phyloP scores from a whole-genome alignment of 352 stramenopile species.

The Globisporangium sylvaticum region DNA sequence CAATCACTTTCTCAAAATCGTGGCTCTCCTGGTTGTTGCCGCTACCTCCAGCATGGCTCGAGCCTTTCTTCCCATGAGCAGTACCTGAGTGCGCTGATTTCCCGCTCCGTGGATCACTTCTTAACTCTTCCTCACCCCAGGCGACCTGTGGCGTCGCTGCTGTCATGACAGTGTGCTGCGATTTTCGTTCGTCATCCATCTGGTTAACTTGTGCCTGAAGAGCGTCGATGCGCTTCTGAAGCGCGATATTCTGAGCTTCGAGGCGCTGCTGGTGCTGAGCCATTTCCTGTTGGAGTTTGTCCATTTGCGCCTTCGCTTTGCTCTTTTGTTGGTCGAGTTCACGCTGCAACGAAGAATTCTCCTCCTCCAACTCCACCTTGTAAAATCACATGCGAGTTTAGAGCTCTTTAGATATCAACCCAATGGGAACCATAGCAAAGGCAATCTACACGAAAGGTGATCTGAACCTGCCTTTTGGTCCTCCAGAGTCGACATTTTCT shows the following conservation, averaged over 20 bases:
- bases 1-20: conserved; percentile 39
- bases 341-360: conserved; percentile 28
- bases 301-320: conserved; percentile 14
- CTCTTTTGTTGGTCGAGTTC: conserved; percentile 21
- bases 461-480: conserved; percentile 13
- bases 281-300: conserved; percentile 15
- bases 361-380: conserved; percentile 25
- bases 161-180: conserved; percentile 3
- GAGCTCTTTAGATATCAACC: background rate
- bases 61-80: conserved; percentile 2
- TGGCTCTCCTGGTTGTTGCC: conserved; percentile 40
- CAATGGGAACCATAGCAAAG: background rate
- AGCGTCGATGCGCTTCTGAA: conserved; percentile 26
- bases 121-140: conserved; percentile 6
- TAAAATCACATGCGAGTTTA: background rate
- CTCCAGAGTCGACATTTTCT: conserved; percentile 12
- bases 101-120: background rate
- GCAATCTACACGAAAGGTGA: background rate
- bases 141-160: conserved; percentile 6
- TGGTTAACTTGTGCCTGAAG: conserved; percentile 25
- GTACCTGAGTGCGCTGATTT: background rate
- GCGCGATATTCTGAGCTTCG: conserved; percentile 16
- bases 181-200: conserved; percentile 5
- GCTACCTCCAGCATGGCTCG: background rate
- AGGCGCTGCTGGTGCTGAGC: conserved; percentile 15